Base-by-base conservation (phyloP, 805 yeast species). In the Barnettozyma botsteinii region DNA sequence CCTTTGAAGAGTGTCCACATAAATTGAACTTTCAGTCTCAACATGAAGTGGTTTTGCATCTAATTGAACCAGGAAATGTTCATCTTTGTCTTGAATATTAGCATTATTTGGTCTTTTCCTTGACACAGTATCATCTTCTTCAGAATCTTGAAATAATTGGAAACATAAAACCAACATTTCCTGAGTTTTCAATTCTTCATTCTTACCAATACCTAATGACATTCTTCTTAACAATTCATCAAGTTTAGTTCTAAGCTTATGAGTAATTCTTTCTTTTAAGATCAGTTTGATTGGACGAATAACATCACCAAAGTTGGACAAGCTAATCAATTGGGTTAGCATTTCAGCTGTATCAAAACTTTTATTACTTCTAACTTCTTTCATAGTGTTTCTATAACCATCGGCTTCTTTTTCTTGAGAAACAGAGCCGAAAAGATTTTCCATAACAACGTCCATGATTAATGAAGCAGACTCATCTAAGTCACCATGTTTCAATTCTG, bases 391-490 rank as follows among this genome's bases (percentile, higher is more conserved):
- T 38, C 75, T 75, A 55, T 93, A 91, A 15, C 88, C 96, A 46
- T 88, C 97, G 5, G 93, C 89, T 48, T 93, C 98, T 57, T 93
- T 91, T 55, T 93, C 98, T 55, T 82, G 83, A 26, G 96, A 95
- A 4, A 95, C 85, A 9, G 81, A 74, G 19, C 98, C 98, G 60
- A 93, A 89, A 4, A 79, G 73, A 55, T 91, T 96, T 55, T 88
- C 95, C 96, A 91, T 91, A 18, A 89, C 70, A 13, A 87, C 67
- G 18, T 76, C 79, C 49, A 81, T 79, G 11, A 89, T 63, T 40
- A 81, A 51, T 2, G 65, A 64, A 4, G 81, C 75, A 10, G 77
- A 69, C 12, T 75, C 80, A 58, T 88, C 93, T 31, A 91, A 64
- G 43, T 85, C 95, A 7, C 95, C 94, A 48, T 75, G 83, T 0